Conservation (phyloP, 495 filamentous ascomycete genomes). For the Peziza echinospora region DNA sequence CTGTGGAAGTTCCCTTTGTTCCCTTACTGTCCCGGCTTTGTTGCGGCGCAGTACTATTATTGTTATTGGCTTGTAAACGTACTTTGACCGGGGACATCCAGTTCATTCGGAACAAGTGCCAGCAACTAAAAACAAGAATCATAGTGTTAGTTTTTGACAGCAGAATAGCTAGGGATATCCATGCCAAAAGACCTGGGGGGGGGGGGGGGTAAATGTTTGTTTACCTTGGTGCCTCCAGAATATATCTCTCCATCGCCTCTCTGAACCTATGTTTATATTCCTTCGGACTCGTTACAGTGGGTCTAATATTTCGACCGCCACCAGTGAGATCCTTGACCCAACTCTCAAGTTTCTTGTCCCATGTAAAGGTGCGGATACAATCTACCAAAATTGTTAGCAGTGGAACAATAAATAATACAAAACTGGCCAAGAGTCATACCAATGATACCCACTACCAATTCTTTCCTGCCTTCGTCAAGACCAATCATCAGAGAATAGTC, state of each 20-base stretch:
- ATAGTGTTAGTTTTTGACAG: constrained; percentile 5
- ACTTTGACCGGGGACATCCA: not conserved
- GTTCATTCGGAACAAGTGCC: constrained; percentile 43
- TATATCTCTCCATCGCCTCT: constrained; percentile 90
- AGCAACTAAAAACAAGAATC: too few species aligned
- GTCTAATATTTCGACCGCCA: constrained; percentile 47
- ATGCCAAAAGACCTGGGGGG: not conserved
- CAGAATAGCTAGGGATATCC: not conserved
- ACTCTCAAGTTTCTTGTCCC: constrained; percentile 96
- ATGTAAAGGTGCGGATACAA: constrained; percentile 94
- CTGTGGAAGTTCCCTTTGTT: too few species aligned
- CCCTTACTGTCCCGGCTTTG: too few species aligned
- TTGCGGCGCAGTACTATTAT: too few species aligned
- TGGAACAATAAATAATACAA: constrained; percentile 5
- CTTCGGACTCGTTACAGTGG: constrained; percentile 89
- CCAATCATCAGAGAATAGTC: constrained; percentile 98
- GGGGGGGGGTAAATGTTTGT: constrained; percentile 17
- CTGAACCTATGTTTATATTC: constrained; percentile 93
- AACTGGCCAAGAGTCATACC: constrained; percentile 8
- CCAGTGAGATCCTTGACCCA: constrained; percentile 94
- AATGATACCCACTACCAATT: constrained; percentile 92
- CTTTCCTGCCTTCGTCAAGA: constrained; percentile 69
- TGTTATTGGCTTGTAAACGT: not conserved
- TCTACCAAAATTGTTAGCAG: constrained; percentile 26
- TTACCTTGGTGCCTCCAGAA: constrained; percentile 42